phyloP scores from a whole-genome alignment of 1,284 basidiomycete species.

The Vanrija pseudolonga region DNA sequence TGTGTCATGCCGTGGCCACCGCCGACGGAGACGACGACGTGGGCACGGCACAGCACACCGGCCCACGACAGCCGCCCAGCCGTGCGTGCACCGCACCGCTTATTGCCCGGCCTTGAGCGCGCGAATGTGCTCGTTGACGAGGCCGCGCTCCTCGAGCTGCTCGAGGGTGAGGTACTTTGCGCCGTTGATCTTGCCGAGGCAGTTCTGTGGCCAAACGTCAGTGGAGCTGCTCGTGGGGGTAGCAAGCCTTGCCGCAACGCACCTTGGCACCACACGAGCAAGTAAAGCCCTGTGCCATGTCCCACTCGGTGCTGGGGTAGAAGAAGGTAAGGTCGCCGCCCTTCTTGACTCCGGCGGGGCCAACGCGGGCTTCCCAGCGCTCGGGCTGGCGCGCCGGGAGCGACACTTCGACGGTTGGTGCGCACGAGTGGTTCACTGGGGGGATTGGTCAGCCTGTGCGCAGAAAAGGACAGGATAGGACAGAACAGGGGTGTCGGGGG shows the following conservation, averaged over 20 bases:
- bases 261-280: constrained; percentile 56
- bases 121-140: constrained; percentile 47
- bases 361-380: constrained; percentile 52
- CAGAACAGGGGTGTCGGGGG: too few species aligned
- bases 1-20: too few species aligned
- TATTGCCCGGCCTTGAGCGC: constrained; percentile 36
- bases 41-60: too few species aligned
- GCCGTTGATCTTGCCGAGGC: constrained; percentile 49
- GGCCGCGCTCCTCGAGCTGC: constrained; percentile 41
- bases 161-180: constrained; percentile 46
- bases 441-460: constrained; percentile 1
- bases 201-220: constrained; percentile 27
- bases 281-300: constrained; percentile 63
- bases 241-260: constrained; percentile 12
- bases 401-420: constrained; percentile 59
- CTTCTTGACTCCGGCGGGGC: constrained; percentile 33
- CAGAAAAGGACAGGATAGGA: too few species aligned
- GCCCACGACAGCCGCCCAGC: too few species aligned
- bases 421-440: constrained; percentile 65
- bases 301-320: constrained; percentile 68
- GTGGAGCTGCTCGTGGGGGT: background rate
- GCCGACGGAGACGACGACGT: too few species aligned
- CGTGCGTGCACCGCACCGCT: too few species aligned
- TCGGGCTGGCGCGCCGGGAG: constrained; percentile 52
- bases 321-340: constrained; percentile 59